Evolutionary conservation across 2,329 filamentous ascomycete genomes (phyloP), one percentile per base, ranked within the genome.

Genomic region (Paracoccidioides brasiliensis): DNA sequence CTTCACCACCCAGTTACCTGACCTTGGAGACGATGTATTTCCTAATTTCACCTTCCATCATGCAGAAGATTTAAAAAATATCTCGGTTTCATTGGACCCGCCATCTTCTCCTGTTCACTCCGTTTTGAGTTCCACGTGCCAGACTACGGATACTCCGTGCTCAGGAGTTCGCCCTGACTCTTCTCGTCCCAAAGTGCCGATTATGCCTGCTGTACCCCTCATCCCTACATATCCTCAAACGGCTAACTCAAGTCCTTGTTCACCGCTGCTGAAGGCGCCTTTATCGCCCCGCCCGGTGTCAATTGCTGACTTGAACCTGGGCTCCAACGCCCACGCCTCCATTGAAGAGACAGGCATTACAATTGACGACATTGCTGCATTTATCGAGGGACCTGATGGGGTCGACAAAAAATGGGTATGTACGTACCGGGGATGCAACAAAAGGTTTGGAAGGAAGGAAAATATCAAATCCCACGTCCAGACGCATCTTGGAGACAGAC

Each of bases 381-480:
- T 79, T 70, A 91, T 91, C 62, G 77, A 80, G 51, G 85, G 85
- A 0, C 86, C 86, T 0, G 85, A 88, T 63, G 75, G 82, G 2
- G 68, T 70, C n/a, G 86, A 90, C 62, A 84, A 84, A 63, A 90
- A 89, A 70, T 93, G 86, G 85, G 76, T 83, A 5, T 93, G 87
- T 67, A 72, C 81, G n/a, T 90, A 74, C 63, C 76, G 88, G 7
- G 84, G 83, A 33, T 98, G 93, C 71, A 81, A 84, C 63, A 95
- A 95, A 71, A 82, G 84, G 54, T 97, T 98, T 67, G 91, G 90
- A n/a, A 83, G 93, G 63, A 95, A 96, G 70, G 93, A 98, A 71
- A 97, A 98, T 73, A 96, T 97, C 76, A 95, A 95, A 69, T 95
- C 90, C 0, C 93, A 98, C 69, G 88, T 98, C 12, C 93, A 98